Base-by-base conservation (phyloP, 257 asterid species). In the Salvia splendens region DNA sequence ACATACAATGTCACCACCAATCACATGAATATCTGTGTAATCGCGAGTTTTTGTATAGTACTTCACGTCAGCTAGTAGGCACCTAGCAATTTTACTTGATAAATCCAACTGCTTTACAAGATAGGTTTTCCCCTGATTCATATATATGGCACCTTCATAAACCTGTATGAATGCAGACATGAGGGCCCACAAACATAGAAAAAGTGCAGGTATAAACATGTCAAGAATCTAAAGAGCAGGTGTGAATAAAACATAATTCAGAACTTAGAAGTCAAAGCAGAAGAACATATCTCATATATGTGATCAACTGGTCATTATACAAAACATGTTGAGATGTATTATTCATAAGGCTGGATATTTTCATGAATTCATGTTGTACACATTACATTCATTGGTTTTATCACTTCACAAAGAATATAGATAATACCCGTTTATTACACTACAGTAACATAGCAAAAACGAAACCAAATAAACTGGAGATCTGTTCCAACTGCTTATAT, bases 11-110 rank as follows among this genome's bases (percentile, higher is more conserved):
- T 85, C 64, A 65, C 97, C 72, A 67, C 97, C 96, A 63, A 81
- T 75, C 55, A 92, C 87, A 68, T 85, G 87, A 77, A 93, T 79
- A 71, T 89, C 97, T 9, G 98, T 87, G 82, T 68, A 86, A 73
- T 93, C 97, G 68, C 95, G 98, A 52, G 85, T 80, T 84, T 88
- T 86, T 36, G 98, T 93, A 75, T 87, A 93, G 84, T 93, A 93
- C 48, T 89, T 81, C 78, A 93, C 40, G 83, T 85, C 93, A 42
- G 95, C 97, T 77, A 35, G 87, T 67, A 86, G 91, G 87, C 98
- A 93, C 94, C 88, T 86, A 81, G 95, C 98, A 81, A 85, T 77
- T 88, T 86, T 93, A 77, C 82, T 75, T 33, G 87, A 78, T 70
- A 89, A 80, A 81, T 93, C 97, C 78, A 93, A 75, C 67, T 82